phyloP scores from a whole-genome alignment of 495 filamentous ascomycete genomes.

The Monascus purpureus region DNA sequence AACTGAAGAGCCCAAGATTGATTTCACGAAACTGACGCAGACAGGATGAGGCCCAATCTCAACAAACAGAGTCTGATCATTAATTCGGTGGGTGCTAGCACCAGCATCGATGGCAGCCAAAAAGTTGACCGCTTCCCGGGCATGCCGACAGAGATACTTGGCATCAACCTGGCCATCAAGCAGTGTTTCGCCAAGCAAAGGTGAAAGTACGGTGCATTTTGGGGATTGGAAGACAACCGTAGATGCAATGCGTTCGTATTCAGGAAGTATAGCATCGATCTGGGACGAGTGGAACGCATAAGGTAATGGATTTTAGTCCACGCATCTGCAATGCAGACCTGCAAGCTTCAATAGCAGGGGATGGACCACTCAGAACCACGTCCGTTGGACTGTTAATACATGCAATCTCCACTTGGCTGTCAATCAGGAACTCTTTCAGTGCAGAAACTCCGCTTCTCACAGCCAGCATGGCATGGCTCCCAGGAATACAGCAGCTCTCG shows the following conservation, averaged over 20 bases:
- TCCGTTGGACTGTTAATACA: constrained; percentile 50
- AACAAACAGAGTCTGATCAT: constrained; percentile 15
- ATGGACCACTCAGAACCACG: constrained; percentile 46
- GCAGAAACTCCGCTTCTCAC: constrained; percentile 37
- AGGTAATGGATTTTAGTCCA: constrained; percentile 20
- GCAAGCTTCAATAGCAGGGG: constrained; percentile 17
- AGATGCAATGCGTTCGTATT: constrained; percentile 21
- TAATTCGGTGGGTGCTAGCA: constrained; percentile 5
- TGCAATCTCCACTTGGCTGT: constrained; percentile 31
- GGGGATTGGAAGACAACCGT: constrained; percentile 22
- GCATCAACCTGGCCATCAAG: constrained; percentile 10
- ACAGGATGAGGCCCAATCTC: constrained; percentile 31
- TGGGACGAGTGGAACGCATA: constrained; percentile 44
- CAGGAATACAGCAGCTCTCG: constrained; percentile 4
- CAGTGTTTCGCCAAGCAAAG: constrained; percentile 9
- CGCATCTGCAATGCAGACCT: constrained; percentile 1
- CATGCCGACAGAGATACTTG: constrained; percentile 14
- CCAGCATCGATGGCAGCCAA: constrained; percentile 11
- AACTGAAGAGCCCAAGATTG: constrained; percentile 9
- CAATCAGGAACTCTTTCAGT: too few species aligned
- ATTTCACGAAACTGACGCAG: constrained; percentile 12
- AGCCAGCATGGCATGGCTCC: constrained; percentile 39
- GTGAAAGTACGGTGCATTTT: constrained; percentile 17
- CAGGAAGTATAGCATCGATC: constrained; percentile 34
- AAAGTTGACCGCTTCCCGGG: constrained; percentile 21